A percentile compares a stretch with the other conserved stretches of the same genome.
These are phyloP conservation scores for Gossypium australe DNA, from an alignment of 345 rosid genomes.

Conservation along the genomic window DNA sequence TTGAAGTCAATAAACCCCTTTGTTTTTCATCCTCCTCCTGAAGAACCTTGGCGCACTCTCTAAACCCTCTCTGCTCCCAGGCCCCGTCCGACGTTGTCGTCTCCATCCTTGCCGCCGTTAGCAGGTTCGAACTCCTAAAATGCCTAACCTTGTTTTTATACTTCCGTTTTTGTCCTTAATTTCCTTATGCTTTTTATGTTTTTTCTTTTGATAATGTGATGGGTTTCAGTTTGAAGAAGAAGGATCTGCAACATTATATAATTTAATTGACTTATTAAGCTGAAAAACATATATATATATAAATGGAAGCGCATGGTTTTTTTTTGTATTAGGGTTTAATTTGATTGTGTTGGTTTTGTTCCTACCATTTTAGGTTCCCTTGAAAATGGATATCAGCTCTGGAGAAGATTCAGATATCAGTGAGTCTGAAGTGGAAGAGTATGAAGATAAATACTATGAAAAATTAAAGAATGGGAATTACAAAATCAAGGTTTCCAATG, in stretches of 20 bases:
- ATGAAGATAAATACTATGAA: constrained; percentile 46
- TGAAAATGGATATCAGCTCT: constrained; percentile 25
- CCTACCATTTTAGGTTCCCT: constrained; percentile 7
- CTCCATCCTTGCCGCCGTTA: not conserved
- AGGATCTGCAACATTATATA: not conserved
- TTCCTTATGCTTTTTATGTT: not conserved
- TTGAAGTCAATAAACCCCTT: not conserved
- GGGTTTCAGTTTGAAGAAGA: not conserved
- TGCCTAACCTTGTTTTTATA: not conserved
- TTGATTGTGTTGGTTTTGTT: not conserved
- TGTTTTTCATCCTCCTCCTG: not conserved
- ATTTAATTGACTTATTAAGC: not conserved
- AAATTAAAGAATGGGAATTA: constrained; percentile 70
- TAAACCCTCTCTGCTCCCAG: not conserved
- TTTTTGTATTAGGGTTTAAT: not conserved
- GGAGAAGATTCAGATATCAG: constrained; percentile 36
- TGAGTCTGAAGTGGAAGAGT: constrained; percentile 48
- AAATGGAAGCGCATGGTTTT: not conserved
- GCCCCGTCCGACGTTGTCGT: not conserved
- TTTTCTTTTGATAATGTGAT: not conserved
- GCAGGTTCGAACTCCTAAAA: not conserved
- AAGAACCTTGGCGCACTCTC: not conserved
- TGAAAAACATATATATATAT: not conserved
- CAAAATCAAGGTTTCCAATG: constrained; percentile 47
- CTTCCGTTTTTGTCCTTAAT: not conserved